A percentile compares a stretch with the other conserved stretches of the same genome.
These are phyloP conservation scores for Forsythia suspensa DNA, from an alignment of 257 asterid genomes.

Conservation along the genomic window DNA sequence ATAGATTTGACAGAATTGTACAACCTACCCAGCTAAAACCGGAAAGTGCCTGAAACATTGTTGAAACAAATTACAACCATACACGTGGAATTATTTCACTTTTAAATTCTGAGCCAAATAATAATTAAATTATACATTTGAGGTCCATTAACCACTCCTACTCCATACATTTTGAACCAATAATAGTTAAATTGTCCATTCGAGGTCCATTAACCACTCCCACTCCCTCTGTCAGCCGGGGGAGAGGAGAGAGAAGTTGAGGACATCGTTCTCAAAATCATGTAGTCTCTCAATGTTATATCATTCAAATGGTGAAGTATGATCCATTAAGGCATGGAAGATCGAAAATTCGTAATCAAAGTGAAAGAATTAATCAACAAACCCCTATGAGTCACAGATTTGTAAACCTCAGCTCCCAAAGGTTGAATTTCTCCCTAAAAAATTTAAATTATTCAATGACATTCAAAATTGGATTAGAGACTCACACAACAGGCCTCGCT, in stretches of 20 bases:
- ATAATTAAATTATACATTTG: neutral
- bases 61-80: neutral
- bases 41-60: neutral
- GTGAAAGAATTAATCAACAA: neutral
- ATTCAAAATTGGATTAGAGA: constrained; percentile 20
- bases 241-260: neutral
- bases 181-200: neutral
- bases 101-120: constrained; percentile 4
- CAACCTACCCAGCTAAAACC: constrained; percentile 1
- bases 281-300: neutral
- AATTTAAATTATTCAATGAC: neutral
- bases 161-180: neutral
- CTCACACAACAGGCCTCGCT: constrained; percentile 61
- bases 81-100: neutral
- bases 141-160: neutral
- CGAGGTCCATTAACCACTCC: constrained; percentile 6
- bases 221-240: constrained; percentile 1
- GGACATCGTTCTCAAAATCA: neutral
- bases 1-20: neutral
- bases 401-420: constrained; percentile 12
- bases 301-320: constrained; percentile 7
- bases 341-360: neutral
- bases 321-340: neutral
- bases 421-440: neutral
- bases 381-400: constrained; percentile 2